phyloP scores from a whole-genome alignment of 73 alveolate genomes.

The Effrenium voratum region DNA sequence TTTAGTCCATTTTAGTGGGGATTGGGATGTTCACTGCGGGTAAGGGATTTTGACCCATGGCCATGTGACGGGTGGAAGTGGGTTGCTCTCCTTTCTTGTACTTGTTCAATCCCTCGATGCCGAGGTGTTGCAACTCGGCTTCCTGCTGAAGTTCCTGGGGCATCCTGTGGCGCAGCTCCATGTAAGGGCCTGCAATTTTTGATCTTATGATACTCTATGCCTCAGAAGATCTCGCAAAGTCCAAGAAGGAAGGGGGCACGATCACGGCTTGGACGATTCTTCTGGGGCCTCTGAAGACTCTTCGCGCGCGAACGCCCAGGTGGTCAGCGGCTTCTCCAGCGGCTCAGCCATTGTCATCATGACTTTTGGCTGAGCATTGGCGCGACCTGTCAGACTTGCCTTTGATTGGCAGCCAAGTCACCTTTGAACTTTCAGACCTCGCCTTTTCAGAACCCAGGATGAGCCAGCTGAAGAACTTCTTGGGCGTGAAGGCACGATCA shows the following conservation, averaged over 20 bases:
- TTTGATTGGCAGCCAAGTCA: not conserved
- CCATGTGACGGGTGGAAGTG: too few relatives aligned
- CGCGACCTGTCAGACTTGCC: not conserved
- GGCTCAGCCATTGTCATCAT: slow-evolving; percentile 81
- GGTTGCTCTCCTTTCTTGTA: too few relatives aligned
- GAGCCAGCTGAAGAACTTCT: slow-evolving; percentile 65
- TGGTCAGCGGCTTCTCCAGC: slow-evolving; percentile 73
- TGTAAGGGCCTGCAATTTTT: not conserved
- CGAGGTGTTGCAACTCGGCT: slow-evolving; percentile 74
- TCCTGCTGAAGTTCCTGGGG: slow-evolving; percentile 77
- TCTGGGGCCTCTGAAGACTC: too few relatives aligned
- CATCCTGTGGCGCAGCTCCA: slow-evolving; percentile 25
- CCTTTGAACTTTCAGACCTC: not conserved
- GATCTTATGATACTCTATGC: not conserved
- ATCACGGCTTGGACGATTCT: too few relatives aligned
- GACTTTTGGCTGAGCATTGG: not conserved
- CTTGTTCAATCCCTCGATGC: too few relatives aligned
- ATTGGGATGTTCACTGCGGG: not conserved
- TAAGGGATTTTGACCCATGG: not conserved
- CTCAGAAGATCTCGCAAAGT: not conserved
- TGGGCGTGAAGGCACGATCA: slow-evolving; percentile 22
- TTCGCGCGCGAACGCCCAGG: not conserved
- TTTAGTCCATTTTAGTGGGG: not conserved
- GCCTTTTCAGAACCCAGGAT: not conserved
- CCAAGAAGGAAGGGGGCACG: too few relatives aligned